Evolutionary conservation across 192 early-diverging fungal species (phyloP).

Genomic region (Cladochytrium replicatum): DNA sequence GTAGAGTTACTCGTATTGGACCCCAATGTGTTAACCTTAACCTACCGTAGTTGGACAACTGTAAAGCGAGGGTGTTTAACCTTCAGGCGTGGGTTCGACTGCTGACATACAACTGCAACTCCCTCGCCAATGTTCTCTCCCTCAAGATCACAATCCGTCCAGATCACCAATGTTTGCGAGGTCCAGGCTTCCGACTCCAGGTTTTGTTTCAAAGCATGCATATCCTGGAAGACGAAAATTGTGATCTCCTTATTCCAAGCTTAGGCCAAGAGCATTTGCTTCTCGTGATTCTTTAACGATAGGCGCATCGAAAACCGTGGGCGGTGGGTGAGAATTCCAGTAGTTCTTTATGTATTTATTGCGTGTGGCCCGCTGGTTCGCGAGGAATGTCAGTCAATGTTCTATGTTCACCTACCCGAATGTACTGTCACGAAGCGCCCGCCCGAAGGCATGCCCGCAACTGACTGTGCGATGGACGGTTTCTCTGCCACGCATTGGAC

Average conservation of each 20-base stretch:
- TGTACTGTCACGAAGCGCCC: slow-evolving; percentile 21
- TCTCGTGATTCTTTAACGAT: slow-evolving; percentile 42
- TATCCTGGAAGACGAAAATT: slow-evolving; percentile 19
- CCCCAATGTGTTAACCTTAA: no score
- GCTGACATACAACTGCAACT: slow-evolving; percentile 54
- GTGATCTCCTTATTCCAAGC: slow-evolving; percentile 5
- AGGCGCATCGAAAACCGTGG: slow-evolving; percentile 55
- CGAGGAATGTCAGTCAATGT: not conserved
- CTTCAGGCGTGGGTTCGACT: slow-evolving; percentile 49
- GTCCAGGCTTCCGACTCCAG: slow-evolving; percentile 47
- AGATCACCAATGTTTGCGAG: slow-evolving; percentile 73
- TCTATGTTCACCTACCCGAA: not conserved
- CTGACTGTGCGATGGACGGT: slow-evolving; percentile 71
- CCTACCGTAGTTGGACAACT: slow-evolving; percentile 63
- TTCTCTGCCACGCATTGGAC: slow-evolving; percentile 97
- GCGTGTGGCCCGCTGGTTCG: slow-evolving; percentile 24
- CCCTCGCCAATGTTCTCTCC: slow-evolving; percentile 91
- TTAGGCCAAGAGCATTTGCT: slow-evolving; percentile 7
- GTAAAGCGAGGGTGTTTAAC: slow-evolving; percentile 85
- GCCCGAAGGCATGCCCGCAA: slow-evolving; percentile 66
- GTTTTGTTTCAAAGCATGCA: slow-evolving; percentile 50
- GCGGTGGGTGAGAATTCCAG: slow-evolving; percentile 56
- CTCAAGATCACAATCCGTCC: slow-evolving; percentile 98
- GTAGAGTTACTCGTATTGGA: no score
- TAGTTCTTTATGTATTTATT: slow-evolving; percentile 72